These are phyloP conservation scores for Cordyceps pruinosa DNA, from an alignment of 2,329 filamentous ascomycete genomes.

Conservation along the genomic window DNA sequence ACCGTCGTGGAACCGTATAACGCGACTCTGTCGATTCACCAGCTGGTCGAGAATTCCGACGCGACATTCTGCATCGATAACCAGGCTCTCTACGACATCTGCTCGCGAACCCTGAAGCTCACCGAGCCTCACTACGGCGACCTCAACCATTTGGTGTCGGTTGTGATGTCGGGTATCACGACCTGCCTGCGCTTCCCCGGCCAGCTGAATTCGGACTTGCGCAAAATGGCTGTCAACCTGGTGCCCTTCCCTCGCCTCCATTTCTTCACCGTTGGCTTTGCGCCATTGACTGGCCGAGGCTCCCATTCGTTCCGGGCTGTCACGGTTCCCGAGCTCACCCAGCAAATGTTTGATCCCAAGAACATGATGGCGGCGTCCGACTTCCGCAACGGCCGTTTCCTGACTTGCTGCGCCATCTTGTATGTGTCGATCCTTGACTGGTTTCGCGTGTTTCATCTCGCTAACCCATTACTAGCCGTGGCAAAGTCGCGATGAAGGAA, in stretches of 20 bases:
- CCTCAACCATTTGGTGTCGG: constrained; percentile 98
- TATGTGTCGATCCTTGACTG: neutral
- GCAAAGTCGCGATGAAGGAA: constrained; percentile 99
- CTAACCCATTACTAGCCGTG: constrained; percentile 51
- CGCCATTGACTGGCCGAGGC: constrained; percentile 80
- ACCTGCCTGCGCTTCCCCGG: constrained; percentile 98
- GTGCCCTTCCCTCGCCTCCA: constrained; percentile 92
- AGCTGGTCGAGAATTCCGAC: constrained; percentile 99
- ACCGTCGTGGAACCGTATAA: constrained; percentile 99
- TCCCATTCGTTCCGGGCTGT: constrained; percentile 95
- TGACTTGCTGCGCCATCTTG: constrained; percentile 98
- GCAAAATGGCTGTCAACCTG: constrained; percentile 99
- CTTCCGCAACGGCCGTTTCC: constrained; percentile 99
- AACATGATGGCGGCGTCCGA: constrained; percentile 99
- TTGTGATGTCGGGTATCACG: constrained; percentile 98
- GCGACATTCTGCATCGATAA: constrained; percentile 99
- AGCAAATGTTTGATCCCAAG: constrained; percentile 99
- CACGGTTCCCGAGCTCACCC: constrained; percentile 94
- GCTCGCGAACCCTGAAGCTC: constrained; percentile 99
- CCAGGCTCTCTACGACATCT: constrained; percentile 99
- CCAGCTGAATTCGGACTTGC: constrained; percentile 98
- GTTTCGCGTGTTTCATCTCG: constrained; percentile 29
- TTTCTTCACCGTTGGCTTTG: constrained; percentile 99
- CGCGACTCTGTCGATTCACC: constrained; percentile 96
- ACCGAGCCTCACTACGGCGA: constrained; percentile 97